phyloP scores from a whole-genome alignment of 768 basidiomycete species.

The Suillus paluster region DNA sequence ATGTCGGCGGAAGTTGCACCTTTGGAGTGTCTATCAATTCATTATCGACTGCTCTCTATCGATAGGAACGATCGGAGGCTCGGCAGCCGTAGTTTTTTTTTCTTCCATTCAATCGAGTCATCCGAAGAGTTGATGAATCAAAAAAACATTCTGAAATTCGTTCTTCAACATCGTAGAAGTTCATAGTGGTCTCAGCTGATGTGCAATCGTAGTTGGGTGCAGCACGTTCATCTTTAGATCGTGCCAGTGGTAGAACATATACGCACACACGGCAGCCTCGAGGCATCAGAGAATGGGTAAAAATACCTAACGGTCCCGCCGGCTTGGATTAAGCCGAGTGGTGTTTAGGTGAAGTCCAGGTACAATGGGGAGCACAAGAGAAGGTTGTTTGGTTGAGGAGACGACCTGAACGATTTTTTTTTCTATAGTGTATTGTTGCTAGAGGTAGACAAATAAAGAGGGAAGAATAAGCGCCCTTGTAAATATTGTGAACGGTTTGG shows the following conservation, averaged over 20 bases:
- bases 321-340: conserved; percentile 18
- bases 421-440: conserved; percentile 1
- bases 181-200: neutral
- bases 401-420: neutral
- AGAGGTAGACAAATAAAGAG: conserved; percentile 15
- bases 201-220: conserved; percentile 7
- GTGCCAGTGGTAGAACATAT: neutral
- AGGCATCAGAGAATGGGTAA: conserved; percentile 18
- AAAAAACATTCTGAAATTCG: neutral
- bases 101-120: conserved; percentile 1
- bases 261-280: conserved; percentile 24
- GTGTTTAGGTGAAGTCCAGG: conserved; percentile 1
- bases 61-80: conserved; percentile 20
- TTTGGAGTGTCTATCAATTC: conserved; percentile 16
- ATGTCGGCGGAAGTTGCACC: conserved; percentile 15
- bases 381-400: conserved; percentile 7
- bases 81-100: conserved; percentile 16
- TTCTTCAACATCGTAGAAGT: conserved; percentile 1
- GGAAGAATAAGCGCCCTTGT: neutral
- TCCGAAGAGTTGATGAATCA: neutral
- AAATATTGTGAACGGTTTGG: conserved; percentile 20
- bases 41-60: conserved; percentile 20
- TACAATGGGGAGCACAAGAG: conserved; percentile 5
- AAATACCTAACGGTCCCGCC: conserved; percentile 16
- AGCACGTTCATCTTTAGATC: neutral